Evolutionary conservation across 75 land plant species (phyloP).

Genomic region (Ceratopteris richardii): DNA sequence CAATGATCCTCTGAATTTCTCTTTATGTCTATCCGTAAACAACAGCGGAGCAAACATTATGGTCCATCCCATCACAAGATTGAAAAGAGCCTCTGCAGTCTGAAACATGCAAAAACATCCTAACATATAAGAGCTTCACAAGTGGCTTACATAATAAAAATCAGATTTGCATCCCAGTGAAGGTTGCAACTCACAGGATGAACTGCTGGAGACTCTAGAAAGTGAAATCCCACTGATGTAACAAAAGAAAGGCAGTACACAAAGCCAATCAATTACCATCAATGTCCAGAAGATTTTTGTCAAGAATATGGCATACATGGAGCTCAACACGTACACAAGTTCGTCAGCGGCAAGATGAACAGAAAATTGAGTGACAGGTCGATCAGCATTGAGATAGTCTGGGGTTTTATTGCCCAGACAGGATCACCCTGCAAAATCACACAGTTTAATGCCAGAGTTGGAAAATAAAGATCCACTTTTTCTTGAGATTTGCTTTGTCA

Average conservation of each 20-base stretch:
- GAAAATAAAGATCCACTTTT: too few relatives aligned
- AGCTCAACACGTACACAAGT: conserved; percentile 30
- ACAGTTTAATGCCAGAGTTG: too few relatives aligned
- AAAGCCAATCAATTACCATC: not conserved
- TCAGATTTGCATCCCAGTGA: not conserved
- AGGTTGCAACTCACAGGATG: conserved; percentile 66
- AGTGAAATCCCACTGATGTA: conserved; percentile 84
- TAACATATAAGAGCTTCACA: not conserved
- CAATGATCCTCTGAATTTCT: conserved; percentile 69
- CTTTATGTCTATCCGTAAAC: conserved; percentile 56
- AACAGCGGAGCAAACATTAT: conserved; percentile 90
- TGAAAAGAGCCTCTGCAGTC: conserved; percentile 89
- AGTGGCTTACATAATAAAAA: not conserved
- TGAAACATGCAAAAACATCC: conserved; percentile 8
- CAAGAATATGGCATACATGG: not conserved
- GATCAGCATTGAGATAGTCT: conserved; percentile 53
- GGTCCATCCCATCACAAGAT: conserved; percentile 93
- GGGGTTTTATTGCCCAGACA: conserved; percentile 85
- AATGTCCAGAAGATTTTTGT: not conserved
- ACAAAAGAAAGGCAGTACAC: conserved; percentile 11
- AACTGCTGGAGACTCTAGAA: conserved; percentile 72
- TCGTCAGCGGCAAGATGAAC: conserved; percentile 60
- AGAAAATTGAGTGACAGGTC: conserved; percentile 91
- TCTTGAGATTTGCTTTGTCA: too few relatives aligned
- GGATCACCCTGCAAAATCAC: conserved; percentile 73